Base-by-base conservation (phyloP, 768 basidiomycete genomes). In the Leucogyrophana mollusca region DNA sequence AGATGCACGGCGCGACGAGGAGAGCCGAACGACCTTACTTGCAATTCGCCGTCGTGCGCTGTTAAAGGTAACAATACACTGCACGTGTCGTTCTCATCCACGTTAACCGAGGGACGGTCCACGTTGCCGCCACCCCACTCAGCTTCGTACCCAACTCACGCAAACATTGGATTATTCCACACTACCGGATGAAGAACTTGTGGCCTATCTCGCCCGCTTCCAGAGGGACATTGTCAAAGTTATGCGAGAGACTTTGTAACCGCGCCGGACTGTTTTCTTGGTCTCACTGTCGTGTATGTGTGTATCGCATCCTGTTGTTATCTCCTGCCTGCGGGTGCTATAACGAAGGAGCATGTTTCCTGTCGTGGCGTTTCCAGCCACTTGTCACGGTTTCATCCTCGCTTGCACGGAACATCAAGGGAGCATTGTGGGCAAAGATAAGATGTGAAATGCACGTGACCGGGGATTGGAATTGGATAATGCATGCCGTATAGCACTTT, bases 91-190 rank as follows among this genome's bases (percentile, higher is more conserved):
- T n/a, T n/a, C n/a, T n/a, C n/a, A n/a, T n/a, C n/a, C n/a, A n/a
- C n/a, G n/a, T n/a, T n/a, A n/a, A n/a, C n/a, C n/a, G n/a, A n/a
- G n/a, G n/a, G n/a, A n/a, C n/a, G n/a, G n/a, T n/a, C n/a, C n/a
- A n/a, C n/a, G n/a, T n/a, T n/a, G n/a, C n/a, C n/a, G n/a, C n/a
- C 16, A 41, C 33, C 9, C 34, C 17, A 20, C 30, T n/a, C 56
- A 90, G 87, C 76, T 91, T 33, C 77, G 78, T 43, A 83, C 85
- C 0, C 86, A 91, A 56, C 78, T 94, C 13, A 77, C 68, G 1
- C 89, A 94, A 65, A 85, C 82, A 0, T 65, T 80, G 33, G 79
- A 87, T 22, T 70, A 90, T 55, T 89, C 90, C 14, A 73, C 82
- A 3, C 74, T 93, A 23, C 87, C 88, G 1, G 82, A 86, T 44